Percentiles rank a stretch among this genome's conserved stretches.
Conservation (phyloP, 352 stramenopile genomes). For the Globisporangium nagaii region DNA sequence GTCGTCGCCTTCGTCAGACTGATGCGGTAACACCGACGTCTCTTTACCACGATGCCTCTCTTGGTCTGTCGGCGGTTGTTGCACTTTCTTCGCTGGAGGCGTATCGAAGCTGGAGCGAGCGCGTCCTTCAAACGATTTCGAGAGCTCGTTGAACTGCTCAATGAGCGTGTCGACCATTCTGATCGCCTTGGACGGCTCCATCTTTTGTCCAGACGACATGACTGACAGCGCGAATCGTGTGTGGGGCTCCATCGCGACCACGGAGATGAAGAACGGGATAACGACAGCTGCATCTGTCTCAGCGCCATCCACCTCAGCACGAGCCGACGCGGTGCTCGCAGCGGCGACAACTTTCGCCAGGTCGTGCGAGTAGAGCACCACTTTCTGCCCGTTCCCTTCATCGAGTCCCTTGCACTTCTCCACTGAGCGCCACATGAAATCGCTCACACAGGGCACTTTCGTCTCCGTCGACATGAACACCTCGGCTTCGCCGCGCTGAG, state of each 20-base stretch:
- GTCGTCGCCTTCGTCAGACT: not conserved
- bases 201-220: conserved; percentile 65
- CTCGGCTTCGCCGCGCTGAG: conserved; percentile 39
- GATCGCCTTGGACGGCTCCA: conserved; percentile 46
- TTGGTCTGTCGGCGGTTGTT: too few relatives aligned
- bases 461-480: conserved; percentile 71
- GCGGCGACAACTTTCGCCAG: conserved; percentile 18
- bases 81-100: not conserved
- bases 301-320: not conserved
- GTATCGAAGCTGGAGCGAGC: not conserved
- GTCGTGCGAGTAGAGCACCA: conserved; percentile 58
- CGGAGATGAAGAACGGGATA: conserved; percentile 50
- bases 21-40: not conserved
- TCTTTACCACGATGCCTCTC: not conserved
- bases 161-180: conserved; percentile 65
- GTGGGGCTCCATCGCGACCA: conserved; percentile 31
- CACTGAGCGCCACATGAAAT: conserved; percentile 67
- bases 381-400: conserved; percentile 28
- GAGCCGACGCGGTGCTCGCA: not conserved
- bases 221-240: conserved; percentile 44
- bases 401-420: conserved; percentile 8
- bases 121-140: conserved; percentile 26
- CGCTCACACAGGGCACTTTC: conserved; percentile 46
- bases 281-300: too few relatives aligned
- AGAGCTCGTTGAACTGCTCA: conserved; percentile 55